These are phyloP conservation scores for Aspergillus niger DNA, from an alignment of 2,329 filamentous ascomycete genomes.

Conservation along the genomic window DNA sequence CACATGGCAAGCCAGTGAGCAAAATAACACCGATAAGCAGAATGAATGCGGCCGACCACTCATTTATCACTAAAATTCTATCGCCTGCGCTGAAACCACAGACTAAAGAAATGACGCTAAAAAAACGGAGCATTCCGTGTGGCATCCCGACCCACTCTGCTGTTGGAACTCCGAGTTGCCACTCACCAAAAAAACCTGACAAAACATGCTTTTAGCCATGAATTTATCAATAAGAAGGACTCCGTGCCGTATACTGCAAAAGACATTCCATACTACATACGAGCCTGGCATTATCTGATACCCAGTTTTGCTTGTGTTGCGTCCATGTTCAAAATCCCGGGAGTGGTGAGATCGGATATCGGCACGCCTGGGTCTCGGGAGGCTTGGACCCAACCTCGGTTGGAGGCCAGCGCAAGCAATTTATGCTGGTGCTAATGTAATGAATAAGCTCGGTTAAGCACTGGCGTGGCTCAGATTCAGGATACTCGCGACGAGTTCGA, in stretches of 20 bases:
- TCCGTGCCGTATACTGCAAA: no score
- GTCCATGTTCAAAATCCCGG: background rate
- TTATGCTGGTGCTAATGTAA: background rate
- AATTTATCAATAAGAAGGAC: no score
- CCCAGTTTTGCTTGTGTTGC: background rate
- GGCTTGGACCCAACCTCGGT: background rate
- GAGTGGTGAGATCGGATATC: background rate
- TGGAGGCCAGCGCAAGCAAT: background rate
- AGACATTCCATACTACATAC: no score
- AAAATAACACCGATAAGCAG: background rate
- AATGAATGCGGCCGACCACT: no score
- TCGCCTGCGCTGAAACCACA: no score
- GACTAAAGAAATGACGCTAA: background rate
- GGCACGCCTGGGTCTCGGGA: background rate
- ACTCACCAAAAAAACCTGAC: no score
- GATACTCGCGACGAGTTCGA: no score
- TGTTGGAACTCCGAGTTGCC: background rate
- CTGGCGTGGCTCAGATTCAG: background rate
- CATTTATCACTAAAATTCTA: no score
- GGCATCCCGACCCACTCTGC: background rate
- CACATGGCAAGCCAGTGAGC: no score
- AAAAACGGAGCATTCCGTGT: background rate
- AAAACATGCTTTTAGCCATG: no score
- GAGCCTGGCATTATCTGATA: no score
- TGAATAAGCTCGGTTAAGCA: background rate